These are phyloP conservation scores for Kodamaea suecica DNA, from an alignment of 1,139 yeast species.

Conservation along the genomic window DNA sequence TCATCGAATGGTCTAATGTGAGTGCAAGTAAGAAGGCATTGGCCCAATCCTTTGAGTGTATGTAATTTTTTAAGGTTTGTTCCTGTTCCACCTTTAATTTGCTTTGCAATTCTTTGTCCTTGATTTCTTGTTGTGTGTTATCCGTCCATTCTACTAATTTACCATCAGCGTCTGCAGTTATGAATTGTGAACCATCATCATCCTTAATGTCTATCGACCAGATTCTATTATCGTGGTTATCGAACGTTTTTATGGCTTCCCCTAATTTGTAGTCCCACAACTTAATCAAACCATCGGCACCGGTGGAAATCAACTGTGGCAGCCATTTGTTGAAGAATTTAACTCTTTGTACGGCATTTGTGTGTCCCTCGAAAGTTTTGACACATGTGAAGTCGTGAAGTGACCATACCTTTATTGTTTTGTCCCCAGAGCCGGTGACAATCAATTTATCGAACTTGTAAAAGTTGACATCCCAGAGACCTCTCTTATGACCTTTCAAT, in stretches of 20 bases:
- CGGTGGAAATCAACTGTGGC: conserved; percentile 73
- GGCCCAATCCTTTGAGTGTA: conserved; percentile 74
- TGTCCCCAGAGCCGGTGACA: conserved; percentile 87
- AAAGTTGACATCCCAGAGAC: conserved; percentile 88
- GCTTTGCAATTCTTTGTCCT: conserved; percentile 43
- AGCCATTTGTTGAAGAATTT: conserved; percentile 58
- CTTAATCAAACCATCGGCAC: conserved; percentile 93
- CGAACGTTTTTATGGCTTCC: conserved; percentile 72
- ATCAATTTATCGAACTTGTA: conserved; percentile 73
- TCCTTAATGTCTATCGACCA: conserved; percentile 77
- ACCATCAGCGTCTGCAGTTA: conserved; percentile 95
- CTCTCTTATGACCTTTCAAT: conserved; percentile 86
- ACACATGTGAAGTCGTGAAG: conserved; percentile 69
- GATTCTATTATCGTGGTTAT: conserved; percentile 88
- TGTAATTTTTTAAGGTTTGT: conserved; percentile 74
- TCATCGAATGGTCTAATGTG: conserved; percentile 82
- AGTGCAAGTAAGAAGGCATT: conserved; percentile 85
- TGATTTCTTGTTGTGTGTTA: conserved; percentile 62
- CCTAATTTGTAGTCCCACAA: conserved; percentile 81
- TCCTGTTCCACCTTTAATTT: conserved; percentile 76
- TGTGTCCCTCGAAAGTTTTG: conserved; percentile 90
- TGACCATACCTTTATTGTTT: conserved; percentile 87
- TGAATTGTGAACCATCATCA: conserved; percentile 68
- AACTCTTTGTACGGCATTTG: conserved; percentile 86
- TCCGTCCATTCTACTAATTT: conserved; percentile 86